Conservation (phyloP, 2,329 filamentous ascomycete species). For the Calonectria hawksworthii region DNA sequence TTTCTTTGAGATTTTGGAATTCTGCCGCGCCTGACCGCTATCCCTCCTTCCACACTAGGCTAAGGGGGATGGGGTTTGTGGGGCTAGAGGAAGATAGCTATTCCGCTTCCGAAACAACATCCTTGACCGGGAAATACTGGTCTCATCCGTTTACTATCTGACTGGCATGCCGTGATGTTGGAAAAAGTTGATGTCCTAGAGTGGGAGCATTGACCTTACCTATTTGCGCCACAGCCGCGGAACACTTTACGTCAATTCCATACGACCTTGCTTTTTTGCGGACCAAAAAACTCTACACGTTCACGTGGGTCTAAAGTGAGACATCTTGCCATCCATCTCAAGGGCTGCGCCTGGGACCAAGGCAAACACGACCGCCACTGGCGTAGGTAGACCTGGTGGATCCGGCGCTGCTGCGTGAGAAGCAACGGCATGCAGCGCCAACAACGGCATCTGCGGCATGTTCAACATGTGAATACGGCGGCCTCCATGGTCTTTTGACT, state of each 20-base stretch:
- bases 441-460: slow-evolving; percentile 13
- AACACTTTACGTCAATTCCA: not conserved
- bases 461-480: slow-evolving; percentile 21
- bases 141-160: not conserved
- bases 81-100: slow-evolving; percentile 28
- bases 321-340: slow-evolving; percentile 43
- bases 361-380: slow-evolving; percentile 24
- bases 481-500: slow-evolving; percentile 22
- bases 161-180: not conserved
- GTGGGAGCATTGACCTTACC: not conserved
- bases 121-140: not conserved
- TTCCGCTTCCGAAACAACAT: slow-evolving; percentile 19
- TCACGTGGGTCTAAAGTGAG: slow-evolving; percentile 42
- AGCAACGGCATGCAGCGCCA: slow-evolving; percentile 8
- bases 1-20: slow-evolving; percentile 52
- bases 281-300: slow-evolving; percentile 28
- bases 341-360: slow-evolving; percentile 37
- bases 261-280: not conserved
- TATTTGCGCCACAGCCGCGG: slow-evolving; percentile 24
- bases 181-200: not conserved
- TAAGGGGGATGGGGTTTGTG: not conserved
- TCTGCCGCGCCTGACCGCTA: slow-evolving; percentile 52
- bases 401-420: slow-evolving; percentile 21
- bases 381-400: slow-evolving; percentile 17
- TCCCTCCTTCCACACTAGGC: slow-evolving; percentile 45